Percentiles rank a stretch among this genome's conserved stretches.
These are phyloP conservation scores for Lipomyces chichibuensis DNA, from an alignment of 805 yeast species.

Conservation along the genomic window DNA sequence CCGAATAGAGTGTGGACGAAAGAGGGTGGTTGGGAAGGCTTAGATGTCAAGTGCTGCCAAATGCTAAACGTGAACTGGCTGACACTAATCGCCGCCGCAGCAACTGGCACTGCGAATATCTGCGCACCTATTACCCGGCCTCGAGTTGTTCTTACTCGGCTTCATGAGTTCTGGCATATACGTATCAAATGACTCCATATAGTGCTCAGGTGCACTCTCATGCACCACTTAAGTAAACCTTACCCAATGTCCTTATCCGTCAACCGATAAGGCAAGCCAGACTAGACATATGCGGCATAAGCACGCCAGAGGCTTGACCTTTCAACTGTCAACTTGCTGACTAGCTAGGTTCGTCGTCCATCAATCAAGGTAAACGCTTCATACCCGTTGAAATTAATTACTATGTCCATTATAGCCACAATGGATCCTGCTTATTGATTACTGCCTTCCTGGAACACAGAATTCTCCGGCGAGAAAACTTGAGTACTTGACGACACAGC, in stretches of 20 bases:
- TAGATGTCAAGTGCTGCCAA: slow-evolving; percentile 2
- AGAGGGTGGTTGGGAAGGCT: not conserved
- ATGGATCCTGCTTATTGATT: no score
- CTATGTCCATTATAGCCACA: not conserved
- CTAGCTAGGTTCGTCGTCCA: not conserved
- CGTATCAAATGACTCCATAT: not conserved
- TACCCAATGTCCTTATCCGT: slow-evolving; percentile 6
- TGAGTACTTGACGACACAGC: no score
- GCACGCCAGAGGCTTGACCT: not conserved
- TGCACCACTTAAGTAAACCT: not conserved
- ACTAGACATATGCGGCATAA: not conserved
- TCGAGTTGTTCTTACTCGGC: not conserved
- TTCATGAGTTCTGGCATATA: not conserved
- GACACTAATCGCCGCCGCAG: slow-evolving; percentile 1
- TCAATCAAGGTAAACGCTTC: not conserved
- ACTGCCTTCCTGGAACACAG: no score
- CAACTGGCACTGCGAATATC: not conserved
- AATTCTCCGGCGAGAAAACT: no score
- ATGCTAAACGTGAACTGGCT: not conserved
- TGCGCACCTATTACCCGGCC: not conserved
- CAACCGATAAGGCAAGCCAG: not conserved
- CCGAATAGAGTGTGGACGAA: slow-evolving; percentile 1
- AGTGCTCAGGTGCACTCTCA: not conserved
- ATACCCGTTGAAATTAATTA: not conserved
- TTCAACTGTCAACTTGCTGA: not conserved